phyloP scores from a whole-genome alignment of 2,329 filamentous ascomycete genomes.

The Clarireedia hainanense region DNA sequence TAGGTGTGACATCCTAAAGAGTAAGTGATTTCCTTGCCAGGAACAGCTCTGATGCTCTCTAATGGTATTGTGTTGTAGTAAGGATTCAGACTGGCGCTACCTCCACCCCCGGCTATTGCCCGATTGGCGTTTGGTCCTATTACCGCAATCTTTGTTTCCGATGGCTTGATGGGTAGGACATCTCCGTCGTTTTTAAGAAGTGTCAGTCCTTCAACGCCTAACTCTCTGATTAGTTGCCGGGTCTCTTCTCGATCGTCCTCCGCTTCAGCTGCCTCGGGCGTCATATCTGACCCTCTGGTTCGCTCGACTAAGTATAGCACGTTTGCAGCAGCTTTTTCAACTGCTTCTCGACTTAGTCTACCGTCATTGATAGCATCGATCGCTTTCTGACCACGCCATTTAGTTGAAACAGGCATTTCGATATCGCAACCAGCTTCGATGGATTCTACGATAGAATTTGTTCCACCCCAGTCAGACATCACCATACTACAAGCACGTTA shows the following conservation, averaged over 20 bases:
- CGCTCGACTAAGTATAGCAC: slow-evolving; percentile 52
- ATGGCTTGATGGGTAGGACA: slow-evolving; percentile 49
- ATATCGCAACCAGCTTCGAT: slow-evolving; percentile 49
- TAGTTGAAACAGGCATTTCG: slow-evolving; percentile 49
- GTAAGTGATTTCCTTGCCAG: slow-evolving; percentile 49
- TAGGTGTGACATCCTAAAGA: slow-evolving; percentile 55
- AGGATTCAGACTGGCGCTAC: slow-evolving; percentile 60
- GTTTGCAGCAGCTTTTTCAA: slow-evolving; percentile 52
- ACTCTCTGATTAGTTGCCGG: slow-evolving; percentile 49
- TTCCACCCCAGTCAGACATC: slow-evolving; percentile 52
- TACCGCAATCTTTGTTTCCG: slow-evolving; percentile 51
- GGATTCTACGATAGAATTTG: slow-evolving; percentile 48
- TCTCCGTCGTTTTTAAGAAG: slow-evolving; percentile 54
- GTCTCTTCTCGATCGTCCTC: slow-evolving; percentile 51
- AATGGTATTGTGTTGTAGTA: slow-evolving; percentile 60
- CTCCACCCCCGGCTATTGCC: slow-evolving; percentile 59
- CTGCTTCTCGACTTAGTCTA: slow-evolving; percentile 38
- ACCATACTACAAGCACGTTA: slow-evolving; percentile 36
- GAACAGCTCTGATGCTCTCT: slow-evolving; percentile 50
- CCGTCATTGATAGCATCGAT: slow-evolving; percentile 44
- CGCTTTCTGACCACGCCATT: slow-evolving; percentile 50
- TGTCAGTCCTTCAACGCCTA: slow-evolving; percentile 54
- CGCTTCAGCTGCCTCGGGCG: slow-evolving; percentile 47
- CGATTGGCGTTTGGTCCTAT: slow-evolving; percentile 62
- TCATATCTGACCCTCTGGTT: slow-evolving; percentile 52